Percentiles rank a stretch among this genome's conserved stretches.
phyloP scores from a whole-genome alignment of 306 rosid species.

The Citrullus amarus region DNA sequence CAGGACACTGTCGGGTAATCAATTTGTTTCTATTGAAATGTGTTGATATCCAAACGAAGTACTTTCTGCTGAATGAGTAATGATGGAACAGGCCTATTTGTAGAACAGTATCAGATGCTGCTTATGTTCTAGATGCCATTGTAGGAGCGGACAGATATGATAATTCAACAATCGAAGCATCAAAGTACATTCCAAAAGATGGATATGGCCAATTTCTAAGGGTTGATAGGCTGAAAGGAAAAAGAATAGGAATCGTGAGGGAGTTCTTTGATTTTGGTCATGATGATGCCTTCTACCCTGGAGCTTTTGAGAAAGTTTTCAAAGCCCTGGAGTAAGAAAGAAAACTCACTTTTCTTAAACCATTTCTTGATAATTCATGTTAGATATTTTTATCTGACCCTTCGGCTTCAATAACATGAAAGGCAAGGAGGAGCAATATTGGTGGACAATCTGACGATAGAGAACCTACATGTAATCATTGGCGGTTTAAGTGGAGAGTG shows the following conservation, averaged over 20 bases:
- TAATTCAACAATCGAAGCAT: slow-evolving; percentile 13
- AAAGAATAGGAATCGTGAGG: slow-evolving; percentile 29
- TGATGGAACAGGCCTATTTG: slow-evolving; percentile 21
- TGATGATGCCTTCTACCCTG: neutral
- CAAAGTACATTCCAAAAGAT: slow-evolving; percentile 26
- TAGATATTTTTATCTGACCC: neutral
- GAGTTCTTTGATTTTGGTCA: slow-evolving; percentile 9
- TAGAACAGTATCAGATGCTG: slow-evolving; percentile 36
- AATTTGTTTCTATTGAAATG: neutral
- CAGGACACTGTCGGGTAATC: neutral
- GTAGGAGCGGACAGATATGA: slow-evolving; percentile 30
- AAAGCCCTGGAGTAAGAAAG: slow-evolving; percentile 18
- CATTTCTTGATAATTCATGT: neutral
- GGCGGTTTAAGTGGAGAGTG: slow-evolving; percentile 10
- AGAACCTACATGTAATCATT: neutral
- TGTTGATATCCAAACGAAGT: neutral
- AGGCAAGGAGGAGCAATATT: slow-evolving; percentile 19
- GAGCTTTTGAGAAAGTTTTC: slow-evolving; percentile 16
- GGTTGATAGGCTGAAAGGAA: slow-evolving; percentile 20
- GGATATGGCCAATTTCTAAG: slow-evolving; percentile 22
- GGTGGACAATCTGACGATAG: slow-evolving; percentile 22
- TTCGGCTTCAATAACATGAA: neutral
- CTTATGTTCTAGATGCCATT: slow-evolving; percentile 39
- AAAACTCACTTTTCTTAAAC: neutral
- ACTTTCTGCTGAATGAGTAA: neutral